Evolutionary conservation across 2,329 filamentous ascomycete species (phyloP).

Genomic region (Rhinocladiella similis): DNA sequence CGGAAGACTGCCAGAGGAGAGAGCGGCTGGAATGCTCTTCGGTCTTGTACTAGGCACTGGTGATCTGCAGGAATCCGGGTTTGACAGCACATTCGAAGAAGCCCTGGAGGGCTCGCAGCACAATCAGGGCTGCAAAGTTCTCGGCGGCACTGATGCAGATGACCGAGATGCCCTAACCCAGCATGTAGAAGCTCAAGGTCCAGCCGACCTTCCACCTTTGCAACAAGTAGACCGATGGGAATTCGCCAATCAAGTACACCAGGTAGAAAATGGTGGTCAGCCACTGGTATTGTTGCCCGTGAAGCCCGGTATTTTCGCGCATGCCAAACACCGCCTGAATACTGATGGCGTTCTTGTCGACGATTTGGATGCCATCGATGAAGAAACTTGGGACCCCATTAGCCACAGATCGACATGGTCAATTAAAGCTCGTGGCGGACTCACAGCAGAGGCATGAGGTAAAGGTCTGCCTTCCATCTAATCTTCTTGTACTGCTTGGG

Average conservation of each 20-base stretch:
- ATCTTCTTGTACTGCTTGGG: slow-evolving; percentile 42
- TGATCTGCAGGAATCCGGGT: slow-evolving; percentile 37
- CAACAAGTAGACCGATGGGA: slow-evolving; percentile 35
- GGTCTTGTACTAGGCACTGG: slow-evolving; percentile 37
- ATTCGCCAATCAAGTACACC: slow-evolving; percentile 35
- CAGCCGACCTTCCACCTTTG: slow-evolving; percentile 32
- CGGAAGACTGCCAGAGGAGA: slow-evolving; percentile 40
- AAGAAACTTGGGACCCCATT: slow-evolving; percentile 24
- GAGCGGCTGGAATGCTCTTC: slow-evolving; percentile 38
- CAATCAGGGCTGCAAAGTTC: slow-evolving; percentile 38
- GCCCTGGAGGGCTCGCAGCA: slow-evolving; percentile 37
- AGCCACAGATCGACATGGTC: no score
- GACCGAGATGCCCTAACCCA: slow-evolving; percentile 32
- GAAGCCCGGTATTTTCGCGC: slow-evolving; percentile 31
- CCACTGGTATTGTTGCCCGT: slow-evolving; percentile 30
- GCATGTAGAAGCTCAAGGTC: slow-evolving; percentile 32
- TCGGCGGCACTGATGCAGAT: slow-evolving; percentile 23
- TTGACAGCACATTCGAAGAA: slow-evolving; percentile 41
- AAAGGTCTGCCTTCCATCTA: slow-evolving; percentile 47
- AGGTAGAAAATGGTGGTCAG: slow-evolving; percentile 31
- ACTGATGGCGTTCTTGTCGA: slow-evolving; percentile 47
- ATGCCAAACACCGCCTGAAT: slow-evolving; percentile 42
- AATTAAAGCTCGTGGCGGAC: slow-evolving; percentile 14
- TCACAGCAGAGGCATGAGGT: slow-evolving; percentile 51
- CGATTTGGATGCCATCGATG: slow-evolving; percentile 53